These are phyloP conservation scores for Picochlorum sp. DNA, from an alignment of 139 green algal genomes.

Conservation along the genomic window DNA sequence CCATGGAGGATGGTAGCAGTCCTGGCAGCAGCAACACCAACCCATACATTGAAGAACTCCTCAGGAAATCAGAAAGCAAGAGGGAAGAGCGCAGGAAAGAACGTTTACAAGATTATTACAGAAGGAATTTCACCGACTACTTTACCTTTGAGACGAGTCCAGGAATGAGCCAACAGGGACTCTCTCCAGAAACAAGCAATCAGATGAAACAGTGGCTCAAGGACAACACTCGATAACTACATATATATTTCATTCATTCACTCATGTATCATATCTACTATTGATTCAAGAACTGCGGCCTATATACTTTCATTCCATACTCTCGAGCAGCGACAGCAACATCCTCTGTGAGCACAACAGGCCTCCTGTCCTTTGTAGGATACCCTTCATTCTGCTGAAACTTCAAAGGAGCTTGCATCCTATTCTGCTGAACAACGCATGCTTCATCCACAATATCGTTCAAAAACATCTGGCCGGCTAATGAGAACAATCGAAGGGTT, in stretches of 20 bases:
- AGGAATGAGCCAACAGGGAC: constrained; percentile 2
- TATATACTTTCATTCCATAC: constrained; percentile 32
- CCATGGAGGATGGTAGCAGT: background rate
- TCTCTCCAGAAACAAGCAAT: constrained; percentile 4
- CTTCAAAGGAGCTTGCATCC: constrained; percentile 15
- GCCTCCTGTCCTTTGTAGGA: constrained; percentile 27
- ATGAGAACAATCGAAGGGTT: constrained; percentile 35
- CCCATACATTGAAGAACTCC: constrained; percentile 28
- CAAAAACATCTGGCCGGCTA: constrained; percentile 42
- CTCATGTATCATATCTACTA: too few relatives aligned
- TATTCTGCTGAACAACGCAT: constrained; percentile 20
- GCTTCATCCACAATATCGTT: constrained; percentile 29
- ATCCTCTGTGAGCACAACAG: constrained; percentile 34
- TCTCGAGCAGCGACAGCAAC: constrained; percentile 24
- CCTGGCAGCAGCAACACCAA: background rate
- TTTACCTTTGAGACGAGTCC: constrained; percentile 9
- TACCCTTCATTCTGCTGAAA: constrained; percentile 25
- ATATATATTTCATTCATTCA: too few relatives aligned
- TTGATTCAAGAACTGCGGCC: constrained; percentile 19
- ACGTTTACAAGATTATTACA: constrained; percentile 34
- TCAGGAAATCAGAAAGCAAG: constrained; percentile 33
- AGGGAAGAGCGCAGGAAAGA: constrained; percentile 22
- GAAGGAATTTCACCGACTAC: constrained; percentile 19
- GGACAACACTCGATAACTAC: background rate
- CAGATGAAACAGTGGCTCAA: constrained; percentile 18